Percentiles rank a stretch among this genome's conserved stretches.
Conservation (phyloP, 1,139 yeast species). For the Yamadazyma siamensis region DNA sequence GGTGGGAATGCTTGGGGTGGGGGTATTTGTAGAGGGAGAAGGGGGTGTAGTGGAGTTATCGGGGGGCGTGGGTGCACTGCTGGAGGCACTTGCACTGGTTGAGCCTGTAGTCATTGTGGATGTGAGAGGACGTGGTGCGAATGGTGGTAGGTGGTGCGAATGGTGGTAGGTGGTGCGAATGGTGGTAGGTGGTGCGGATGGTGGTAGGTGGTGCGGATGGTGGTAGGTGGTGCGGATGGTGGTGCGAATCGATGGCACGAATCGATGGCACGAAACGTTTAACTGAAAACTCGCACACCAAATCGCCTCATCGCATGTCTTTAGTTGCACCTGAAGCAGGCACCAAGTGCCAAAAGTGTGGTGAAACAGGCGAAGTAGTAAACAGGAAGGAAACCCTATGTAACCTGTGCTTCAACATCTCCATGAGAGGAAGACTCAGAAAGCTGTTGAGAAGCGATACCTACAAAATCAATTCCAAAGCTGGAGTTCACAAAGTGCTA, state of each 20-base stretch:
- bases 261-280: too few species aligned
- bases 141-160: too few species aligned
- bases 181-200: too few species aligned
- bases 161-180: too few species aligned
- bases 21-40: background rate
- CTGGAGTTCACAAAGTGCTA: slow-evolving; percentile 44
- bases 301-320: slow-evolving; percentile 10
- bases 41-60: background rate
- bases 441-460: slow-evolving; percentile 68
- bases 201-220: too few species aligned
- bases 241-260: too few species aligned
- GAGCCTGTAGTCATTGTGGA: slow-evolving; percentile 5
- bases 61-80: background rate
- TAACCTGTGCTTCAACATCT: slow-evolving; percentile 63
- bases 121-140: too few species aligned
- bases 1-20: too few species aligned
- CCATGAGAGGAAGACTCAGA: slow-evolving; percentile 75
- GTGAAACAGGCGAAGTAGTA: slow-evolving; percentile 42
- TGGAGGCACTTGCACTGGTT: background rate
- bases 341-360: slow-evolving; percentile 49
- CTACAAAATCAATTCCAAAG: slow-evolving; percentile 52
- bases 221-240: too few species aligned
- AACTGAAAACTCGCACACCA: too few species aligned
- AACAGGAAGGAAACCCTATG: slow-evolving; percentile 76
- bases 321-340: slow-evolving; percentile 3